Conservation (phyloP, 257 asterid species). For the Solanum megistacrolobum region DNA sequence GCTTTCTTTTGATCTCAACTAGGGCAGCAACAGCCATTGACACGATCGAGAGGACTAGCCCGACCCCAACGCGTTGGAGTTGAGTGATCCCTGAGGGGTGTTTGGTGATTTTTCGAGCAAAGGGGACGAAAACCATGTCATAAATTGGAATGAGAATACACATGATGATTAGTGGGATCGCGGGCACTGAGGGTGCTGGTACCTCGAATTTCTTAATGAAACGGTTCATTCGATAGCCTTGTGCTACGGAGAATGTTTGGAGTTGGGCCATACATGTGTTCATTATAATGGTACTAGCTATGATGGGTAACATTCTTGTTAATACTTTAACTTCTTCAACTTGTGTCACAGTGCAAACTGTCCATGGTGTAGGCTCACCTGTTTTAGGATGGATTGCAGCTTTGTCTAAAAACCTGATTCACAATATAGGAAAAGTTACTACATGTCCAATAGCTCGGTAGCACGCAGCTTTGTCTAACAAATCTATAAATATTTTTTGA, state of each 20-base stretch:
- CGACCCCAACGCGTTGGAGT: slow-evolving; percentile 66
- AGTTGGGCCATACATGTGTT: slow-evolving; percentile 79
- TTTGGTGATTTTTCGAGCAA: slow-evolving; percentile 31
- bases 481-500: too few relatives aligned
- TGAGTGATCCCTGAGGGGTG: slow-evolving; percentile 58
- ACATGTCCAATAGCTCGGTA: too few relatives aligned
- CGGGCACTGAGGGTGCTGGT: slow-evolving; percentile 58
- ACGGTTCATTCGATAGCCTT: slow-evolving; percentile 54
- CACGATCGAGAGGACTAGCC: slow-evolving; percentile 48
- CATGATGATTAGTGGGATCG: slow-evolving; percentile 50
- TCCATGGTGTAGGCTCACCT: slow-evolving; percentile 40
- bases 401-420: slow-evolving; percentile 47
- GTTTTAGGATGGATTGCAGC: slow-evolving; percentile 39
- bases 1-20: slow-evolving; percentile 46
- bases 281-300: slow-evolving; percentile 52
- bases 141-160: slow-evolving; percentile 47
- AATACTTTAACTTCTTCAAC: slow-evolving; percentile 62
- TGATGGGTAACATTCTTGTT: slow-evolving; percentile 57
- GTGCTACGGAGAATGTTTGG: slow-evolving; percentile 61
- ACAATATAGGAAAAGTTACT: neutral
- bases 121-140: slow-evolving; percentile 52
- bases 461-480: too few relatives aligned
- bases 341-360: slow-evolving; percentile 54
- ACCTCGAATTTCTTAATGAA: slow-evolving; percentile 40
- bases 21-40: slow-evolving; percentile 58